phyloP scores from a whole-genome alignment of 768 basidiomycete species.

The Boletellus sp. region DNA sequence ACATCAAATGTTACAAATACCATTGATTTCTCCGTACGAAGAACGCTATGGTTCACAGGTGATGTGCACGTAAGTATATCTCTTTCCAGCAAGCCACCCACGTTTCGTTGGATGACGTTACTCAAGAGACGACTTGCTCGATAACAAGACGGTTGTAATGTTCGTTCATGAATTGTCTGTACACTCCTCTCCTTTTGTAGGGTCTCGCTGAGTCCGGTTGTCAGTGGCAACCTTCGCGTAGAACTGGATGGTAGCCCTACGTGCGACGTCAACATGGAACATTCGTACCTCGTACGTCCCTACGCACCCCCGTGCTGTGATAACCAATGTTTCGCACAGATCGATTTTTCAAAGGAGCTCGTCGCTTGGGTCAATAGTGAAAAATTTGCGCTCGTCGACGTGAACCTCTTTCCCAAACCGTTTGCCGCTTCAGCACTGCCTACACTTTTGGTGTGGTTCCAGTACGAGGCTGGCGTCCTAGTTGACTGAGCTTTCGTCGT shows the following conservation, averaged over 20 bases:
- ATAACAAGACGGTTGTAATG: slow-evolving; percentile 72
- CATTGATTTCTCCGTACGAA: slow-evolving; percentile 68
- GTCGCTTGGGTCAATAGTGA: slow-evolving; percentile 70
- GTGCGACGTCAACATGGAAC: slow-evolving; percentile 73
- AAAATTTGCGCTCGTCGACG: slow-evolving; percentile 75
- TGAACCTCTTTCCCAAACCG: slow-evolving; percentile 77
- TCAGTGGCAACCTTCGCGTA: slow-evolving; percentile 82
- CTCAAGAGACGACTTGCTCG: slow-evolving; percentile 69
- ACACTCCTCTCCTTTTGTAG: neutral
- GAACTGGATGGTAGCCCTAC: slow-evolving; percentile 72
- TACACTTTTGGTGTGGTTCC: slow-evolving; percentile 29
- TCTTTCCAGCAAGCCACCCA: neutral
- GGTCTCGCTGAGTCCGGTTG: neutral
- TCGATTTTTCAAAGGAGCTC: slow-evolving; percentile 80
- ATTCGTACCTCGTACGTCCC: slow-evolving; percentile 72
- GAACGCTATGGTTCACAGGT: slow-evolving; percentile 77
- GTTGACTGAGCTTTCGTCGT: neutral
- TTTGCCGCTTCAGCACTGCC: slow-evolving; percentile 27
- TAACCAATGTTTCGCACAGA: slow-evolving; percentile 43
- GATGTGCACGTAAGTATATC: slow-evolving; percentile 78
- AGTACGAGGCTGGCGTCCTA: neutral
- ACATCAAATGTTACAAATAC: slow-evolving; percentile 77
- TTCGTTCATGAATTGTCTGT: slow-evolving; percentile 95
- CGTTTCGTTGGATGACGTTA: slow-evolving; percentile 1
- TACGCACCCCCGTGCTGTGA: neutral